Conservation (phyloP, 2,329 filamentous ascomycete species). For the Tolypocladium album region DNA sequence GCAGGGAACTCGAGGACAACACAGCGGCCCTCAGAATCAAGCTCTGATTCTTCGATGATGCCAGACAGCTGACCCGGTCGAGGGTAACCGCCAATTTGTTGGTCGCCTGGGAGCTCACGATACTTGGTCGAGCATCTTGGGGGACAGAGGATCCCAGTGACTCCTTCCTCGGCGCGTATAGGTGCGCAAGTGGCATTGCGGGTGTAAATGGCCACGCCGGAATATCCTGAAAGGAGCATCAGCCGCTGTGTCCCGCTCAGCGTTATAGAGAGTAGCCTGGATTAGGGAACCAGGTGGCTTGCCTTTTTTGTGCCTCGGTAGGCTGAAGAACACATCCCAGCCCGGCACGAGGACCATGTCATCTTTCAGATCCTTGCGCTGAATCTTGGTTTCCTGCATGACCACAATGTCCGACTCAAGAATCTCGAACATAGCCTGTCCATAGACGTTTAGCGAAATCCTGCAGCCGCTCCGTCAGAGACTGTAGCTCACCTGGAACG, state of each 20-base stretch:
- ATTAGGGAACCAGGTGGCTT: conserved; percentile 3
- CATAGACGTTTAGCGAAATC: neutral
- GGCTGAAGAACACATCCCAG: conserved; percentile 93
- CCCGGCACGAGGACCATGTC: conserved; percentile 93
- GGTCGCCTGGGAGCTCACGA: conserved; percentile 58
- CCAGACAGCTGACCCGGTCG: conserved; percentile 53
- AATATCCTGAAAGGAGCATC: conserved; percentile 58
- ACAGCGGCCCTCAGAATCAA: conserved; percentile 88
- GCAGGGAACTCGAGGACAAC: conserved; percentile 88
- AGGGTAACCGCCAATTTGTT: conserved; percentile 86
- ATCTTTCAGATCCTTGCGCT: conserved; percentile 80
- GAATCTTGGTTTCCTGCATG: conserved; percentile 95
- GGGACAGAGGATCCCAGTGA: conserved; percentile 68
- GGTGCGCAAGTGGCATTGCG: conserved; percentile 77
- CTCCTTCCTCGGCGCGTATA: conserved; percentile 86
- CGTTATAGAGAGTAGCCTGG: neutral
- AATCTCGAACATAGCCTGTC: conserved; percentile 82
- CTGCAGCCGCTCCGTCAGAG: neutral
- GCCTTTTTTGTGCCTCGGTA: conserved; percentile 92
- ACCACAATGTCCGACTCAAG: conserved; percentile 87
- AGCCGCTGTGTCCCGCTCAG: neutral
- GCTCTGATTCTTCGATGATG: conserved; percentile 53
- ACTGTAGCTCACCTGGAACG: conserved; percentile 46
- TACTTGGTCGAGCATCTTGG: conserved; percentile 63
- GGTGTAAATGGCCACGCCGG: conserved; percentile 91